Evolutionary conservation across 2,329 filamentous ascomycete species (phyloP).

Genomic region (Trichoderma koningii): DNA sequence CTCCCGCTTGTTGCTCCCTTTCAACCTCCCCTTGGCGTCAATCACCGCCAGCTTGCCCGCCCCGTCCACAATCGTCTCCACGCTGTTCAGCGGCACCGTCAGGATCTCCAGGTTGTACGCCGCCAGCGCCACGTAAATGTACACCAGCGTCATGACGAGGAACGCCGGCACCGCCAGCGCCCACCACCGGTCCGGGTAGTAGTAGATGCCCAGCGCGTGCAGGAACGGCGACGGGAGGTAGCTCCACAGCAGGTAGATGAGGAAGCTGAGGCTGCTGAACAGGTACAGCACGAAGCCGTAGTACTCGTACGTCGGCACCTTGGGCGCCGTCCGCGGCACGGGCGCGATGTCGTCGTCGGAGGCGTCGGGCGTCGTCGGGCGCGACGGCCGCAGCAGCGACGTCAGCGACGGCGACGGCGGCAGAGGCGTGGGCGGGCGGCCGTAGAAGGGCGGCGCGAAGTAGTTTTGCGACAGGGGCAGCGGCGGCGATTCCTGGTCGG

Average conservation of each 20-base stretch:
- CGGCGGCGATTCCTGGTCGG: conserved; percentile 44
- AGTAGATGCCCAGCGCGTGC: conserved; percentile 89
- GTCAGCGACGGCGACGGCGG: conserved; percentile 92
- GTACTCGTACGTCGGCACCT: conserved; percentile 99
- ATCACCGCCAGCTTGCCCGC: conserved; percentile 83
- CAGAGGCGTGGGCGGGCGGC: conserved; percentile 89
- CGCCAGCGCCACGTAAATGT: conserved; percentile 91
- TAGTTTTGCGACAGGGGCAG: conserved; percentile 55
- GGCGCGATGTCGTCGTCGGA: conserved; percentile 89
- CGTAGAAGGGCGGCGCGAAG: conserved; percentile 88
- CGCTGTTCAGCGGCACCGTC: conserved; percentile 74
- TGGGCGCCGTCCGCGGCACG: conserved; percentile 81
- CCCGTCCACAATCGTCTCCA: conserved; percentile 91
- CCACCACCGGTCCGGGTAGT: conserved; percentile 99
- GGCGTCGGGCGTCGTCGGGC: conserved; percentile 90
- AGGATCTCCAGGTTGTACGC: conserved; percentile 87
- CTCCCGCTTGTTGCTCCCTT: conserved; percentile 42
- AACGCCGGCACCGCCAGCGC: conserved; percentile 88
- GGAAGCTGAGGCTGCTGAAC: conserved; percentile 78
- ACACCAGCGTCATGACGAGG: conserved; percentile 83
- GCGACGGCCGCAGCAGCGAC: conserved; percentile 82
- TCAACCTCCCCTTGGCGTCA: conserved; percentile 65
- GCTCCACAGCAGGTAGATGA: conserved; percentile 75
- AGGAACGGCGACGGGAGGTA: conserved; percentile 91
- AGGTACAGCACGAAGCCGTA: conserved; percentile 98